A percentile compares a stretch with the other conserved stretches of the same genome.
These are phyloP conservation scores for Yamadazyma epiphylla DNA, from an alignment of 1,139 yeast genomes.

Conservation along the genomic window DNA sequence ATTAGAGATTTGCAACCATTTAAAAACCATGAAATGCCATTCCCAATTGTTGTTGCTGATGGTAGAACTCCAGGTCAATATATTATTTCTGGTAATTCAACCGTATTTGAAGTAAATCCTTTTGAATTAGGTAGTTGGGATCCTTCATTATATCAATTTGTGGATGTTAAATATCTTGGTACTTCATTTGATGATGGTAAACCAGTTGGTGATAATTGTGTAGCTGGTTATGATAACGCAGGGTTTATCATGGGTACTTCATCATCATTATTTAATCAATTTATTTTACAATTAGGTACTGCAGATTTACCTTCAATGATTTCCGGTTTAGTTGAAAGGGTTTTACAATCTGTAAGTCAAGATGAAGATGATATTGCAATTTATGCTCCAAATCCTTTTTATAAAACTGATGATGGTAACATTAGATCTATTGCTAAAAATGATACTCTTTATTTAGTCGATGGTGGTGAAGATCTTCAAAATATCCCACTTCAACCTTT, in stretches of 20 bases:
- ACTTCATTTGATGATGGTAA: constrained; percentile 58
- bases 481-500: constrained; percentile 39
- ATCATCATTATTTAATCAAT: constrained; percentile 75
- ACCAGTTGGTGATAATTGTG: constrained; percentile 44
- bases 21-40: constrained; percentile 65
- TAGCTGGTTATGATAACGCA: constrained; percentile 76
- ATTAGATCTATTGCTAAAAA: constrained; percentile 24
- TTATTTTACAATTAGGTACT: constrained; percentile 59
- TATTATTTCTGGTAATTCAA: constrained; percentile 60
- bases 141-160: constrained; percentile 63
- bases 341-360: constrained; percentile 44
- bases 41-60: constrained; percentile 75
- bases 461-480: constrained; percentile 46
- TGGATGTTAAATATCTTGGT: constrained; percentile 70
- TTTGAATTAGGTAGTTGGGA: constrained; percentile 91
- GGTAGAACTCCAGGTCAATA: constrained; percentile 70
- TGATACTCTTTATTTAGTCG: constrained; percentile 36
- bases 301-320: constrained; percentile 49
- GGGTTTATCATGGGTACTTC: constrained; percentile 83
- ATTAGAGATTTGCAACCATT: constrained; percentile 53
- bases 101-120: constrained; percentile 77
- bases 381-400: constrained; percentile 53
- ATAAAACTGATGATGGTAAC: constrained; percentile 40
- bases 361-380: constrained; percentile 42
- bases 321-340: constrained; percentile 38